These are phyloP conservation scores for Effrenium voratum DNA, from an alignment of 73 alveolate genomes.

Conservation along the genomic window DNA sequence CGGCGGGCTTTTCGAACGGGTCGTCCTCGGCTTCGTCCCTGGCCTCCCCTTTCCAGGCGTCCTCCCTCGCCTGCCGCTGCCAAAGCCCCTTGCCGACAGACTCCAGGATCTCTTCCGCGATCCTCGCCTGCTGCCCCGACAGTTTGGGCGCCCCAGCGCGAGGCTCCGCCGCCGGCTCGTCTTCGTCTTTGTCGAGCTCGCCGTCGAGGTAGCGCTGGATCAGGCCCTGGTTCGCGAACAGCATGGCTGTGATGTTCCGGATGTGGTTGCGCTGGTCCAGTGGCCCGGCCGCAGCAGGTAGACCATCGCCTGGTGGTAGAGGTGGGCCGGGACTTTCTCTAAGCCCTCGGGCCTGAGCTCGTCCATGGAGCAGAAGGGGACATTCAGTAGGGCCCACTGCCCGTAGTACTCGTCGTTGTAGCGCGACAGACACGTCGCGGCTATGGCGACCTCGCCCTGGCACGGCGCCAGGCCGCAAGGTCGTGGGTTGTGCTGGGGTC, in stretches of 20 bases:
- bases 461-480: background rate
- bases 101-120: conserved; percentile 1
- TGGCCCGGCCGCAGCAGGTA: background rate
- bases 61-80: background rate
- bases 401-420: background rate
- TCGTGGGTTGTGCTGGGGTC: background rate
- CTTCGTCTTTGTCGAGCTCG: too few species aligned
- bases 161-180: too few species aligned
- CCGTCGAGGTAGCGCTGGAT: background rate
- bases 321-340: background rate
- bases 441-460: background rate
- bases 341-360: background rate
- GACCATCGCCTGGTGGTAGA: background rate
- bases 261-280: too few species aligned
- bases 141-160: background rate
- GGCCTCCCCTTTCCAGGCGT: conserved; percentile 8
- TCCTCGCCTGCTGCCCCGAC: conserved; percentile 12
- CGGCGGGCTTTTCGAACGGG: background rate
- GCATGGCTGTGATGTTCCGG: too few species aligned
- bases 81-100: background rate
- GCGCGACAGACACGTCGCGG: background rate
- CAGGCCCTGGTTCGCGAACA: too few species aligned
- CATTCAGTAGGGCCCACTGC: background rate
- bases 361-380: background rate
- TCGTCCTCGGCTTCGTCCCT: background rate